These are phyloP conservation scores for Pythium myriotylum DNA, from an alignment of 352 stramenopile species.

Conservation along the genomic window DNA sequence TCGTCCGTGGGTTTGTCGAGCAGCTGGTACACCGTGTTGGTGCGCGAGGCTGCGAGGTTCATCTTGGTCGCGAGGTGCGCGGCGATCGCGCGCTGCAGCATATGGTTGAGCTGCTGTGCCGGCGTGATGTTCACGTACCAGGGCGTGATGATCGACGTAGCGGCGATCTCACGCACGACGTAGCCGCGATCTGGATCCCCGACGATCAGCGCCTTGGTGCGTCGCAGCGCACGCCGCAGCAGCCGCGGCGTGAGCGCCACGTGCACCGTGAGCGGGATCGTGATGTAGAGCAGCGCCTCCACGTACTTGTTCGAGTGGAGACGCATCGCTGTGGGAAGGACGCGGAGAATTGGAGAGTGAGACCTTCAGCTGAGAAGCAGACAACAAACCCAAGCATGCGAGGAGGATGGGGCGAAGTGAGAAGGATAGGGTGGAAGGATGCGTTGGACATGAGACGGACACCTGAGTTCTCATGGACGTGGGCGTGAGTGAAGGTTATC, in stretches of 20 bases:
- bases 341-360: not conserved
- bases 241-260: conserved; percentile 13
- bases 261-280: conserved; percentile 37
- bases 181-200: conserved; percentile 16
- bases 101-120: conserved; percentile 45
- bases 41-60: conserved; percentile 33
- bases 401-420: too few species aligned
- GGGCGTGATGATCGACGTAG: conserved; percentile 39
- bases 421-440: too few species aligned
- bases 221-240: not conserved
- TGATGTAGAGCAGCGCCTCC: conserved; percentile 62
- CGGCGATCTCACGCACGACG: conserved; percentile 30
- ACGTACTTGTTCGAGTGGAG: conserved; percentile 26
- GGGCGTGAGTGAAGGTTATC: conserved; percentile 1
- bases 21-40: conserved; percentile 50
- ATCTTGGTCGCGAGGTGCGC: conserved; percentile 47
- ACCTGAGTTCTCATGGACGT: too few species aligned
- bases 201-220: conserved; percentile 1
- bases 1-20: conserved; percentile 35
- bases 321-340: not conserved
- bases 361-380: not conserved
- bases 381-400: too few species aligned
- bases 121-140: conserved; percentile 30
- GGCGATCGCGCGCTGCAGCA: conserved; percentile 61
- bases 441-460: too few species aligned